phyloP scores from a whole-genome alignment of 768 basidiomycete genomes.

The Lactifluus piperatus region DNA sequence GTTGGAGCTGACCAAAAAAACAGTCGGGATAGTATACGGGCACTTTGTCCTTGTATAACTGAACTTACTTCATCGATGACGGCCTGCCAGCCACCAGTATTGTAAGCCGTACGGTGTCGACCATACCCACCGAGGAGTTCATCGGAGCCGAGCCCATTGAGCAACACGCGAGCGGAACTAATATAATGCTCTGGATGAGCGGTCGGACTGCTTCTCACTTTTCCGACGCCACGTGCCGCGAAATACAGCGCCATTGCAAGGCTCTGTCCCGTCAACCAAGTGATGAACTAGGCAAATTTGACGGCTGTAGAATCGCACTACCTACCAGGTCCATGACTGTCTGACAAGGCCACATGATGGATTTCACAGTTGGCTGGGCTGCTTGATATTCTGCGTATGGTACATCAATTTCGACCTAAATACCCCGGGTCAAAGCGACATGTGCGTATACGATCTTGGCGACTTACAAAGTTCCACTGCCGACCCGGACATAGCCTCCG shows the following conservation, averaged over 20 bases:
- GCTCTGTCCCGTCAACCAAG: conserved; percentile 44
- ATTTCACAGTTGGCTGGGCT: conserved; percentile 47
- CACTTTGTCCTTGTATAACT: neutral
- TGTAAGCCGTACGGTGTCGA: conserved; percentile 74
- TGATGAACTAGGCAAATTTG: neutral
- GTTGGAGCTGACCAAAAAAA: conserved; percentile 54
- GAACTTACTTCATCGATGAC: conserved; percentile 70
- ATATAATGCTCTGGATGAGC: conserved; percentile 43
- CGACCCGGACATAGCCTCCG: conserved; percentile 66
- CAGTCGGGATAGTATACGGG: neutral
- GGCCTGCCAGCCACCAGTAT: conserved; percentile 57
- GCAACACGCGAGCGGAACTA: conserved; percentile 70
- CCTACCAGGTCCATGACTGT: conserved; percentile 90
- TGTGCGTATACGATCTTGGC: neutral
- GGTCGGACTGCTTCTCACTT: conserved; percentile 33
- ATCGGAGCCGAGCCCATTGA: conserved; percentile 92
- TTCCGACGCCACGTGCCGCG: conserved; percentile 74
- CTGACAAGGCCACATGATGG: conserved; percentile 66
- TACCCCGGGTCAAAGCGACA: conserved; percentile 9
- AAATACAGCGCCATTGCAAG: conserved; percentile 90
- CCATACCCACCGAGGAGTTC: conserved; percentile 93
- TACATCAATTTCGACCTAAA: conserved; percentile 77
- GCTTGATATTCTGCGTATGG: conserved; percentile 69
- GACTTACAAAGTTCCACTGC: conserved; percentile 76
- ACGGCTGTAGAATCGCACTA: neutral